These are phyloP conservation scores for Collybiopsis confluens DNA, from an alignment of 768 basidiomycete species.

Conservation along the genomic window DNA sequence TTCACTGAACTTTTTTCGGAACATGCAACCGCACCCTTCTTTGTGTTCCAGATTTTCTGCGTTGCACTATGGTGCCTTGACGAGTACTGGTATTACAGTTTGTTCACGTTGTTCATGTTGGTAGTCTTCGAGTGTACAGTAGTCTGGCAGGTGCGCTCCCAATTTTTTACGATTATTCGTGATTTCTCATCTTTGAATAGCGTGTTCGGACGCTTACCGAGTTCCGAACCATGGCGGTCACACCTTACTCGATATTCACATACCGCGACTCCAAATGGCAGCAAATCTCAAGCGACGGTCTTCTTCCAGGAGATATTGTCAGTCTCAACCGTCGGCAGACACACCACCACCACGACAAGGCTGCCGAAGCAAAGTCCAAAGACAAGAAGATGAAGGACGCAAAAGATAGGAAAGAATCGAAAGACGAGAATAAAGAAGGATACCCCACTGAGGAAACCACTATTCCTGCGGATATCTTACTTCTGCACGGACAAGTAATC, in stretches of 20 bases:
- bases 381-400: background rate
- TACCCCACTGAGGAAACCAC: conserved; percentile 63
- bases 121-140: conserved; percentile 98
- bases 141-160: conserved; percentile 82
- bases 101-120: conserved; percentile 98
- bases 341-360: background rate
- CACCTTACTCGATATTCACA: conserved; percentile 82
- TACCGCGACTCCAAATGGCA: conserved; percentile 80
- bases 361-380: background rate
- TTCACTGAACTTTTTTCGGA: conserved; percentile 90
- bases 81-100: conserved; percentile 98
- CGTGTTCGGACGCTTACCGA: conserved; percentile 91
- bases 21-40: conserved; percentile 98
- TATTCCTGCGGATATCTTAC: conserved; percentile 88
- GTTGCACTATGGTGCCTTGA: conserved; percentile 97
- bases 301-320: conserved; percentile 91
- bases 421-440: background rate
- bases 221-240: conserved; percentile 95
- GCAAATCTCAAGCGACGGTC: conserved; percentile 75
- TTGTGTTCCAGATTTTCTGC: conserved; percentile 98
- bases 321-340: conserved; percentile 4
- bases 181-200: conserved; percentile 32
- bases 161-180: background rate
- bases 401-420: background rate
- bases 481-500: conserved; percentile 90